Base-by-base conservation (phyloP, 2,329 filamentous ascomycete genomes). In the Sordariomycetes sp. region DNA sequence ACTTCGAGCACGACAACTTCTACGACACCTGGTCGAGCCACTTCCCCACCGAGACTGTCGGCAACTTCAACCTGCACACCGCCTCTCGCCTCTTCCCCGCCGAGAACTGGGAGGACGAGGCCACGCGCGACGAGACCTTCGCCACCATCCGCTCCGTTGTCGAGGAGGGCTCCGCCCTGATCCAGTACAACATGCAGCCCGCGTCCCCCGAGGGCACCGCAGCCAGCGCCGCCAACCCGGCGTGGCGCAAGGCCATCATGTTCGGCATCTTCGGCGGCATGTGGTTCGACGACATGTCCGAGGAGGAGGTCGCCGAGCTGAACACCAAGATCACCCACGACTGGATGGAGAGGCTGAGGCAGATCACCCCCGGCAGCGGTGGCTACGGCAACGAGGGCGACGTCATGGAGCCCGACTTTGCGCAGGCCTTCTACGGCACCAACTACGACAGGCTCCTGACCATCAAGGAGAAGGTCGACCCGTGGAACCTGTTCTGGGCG, bases 51-150 rank as follows among this genome's bases (percentile, higher is more conserved):
- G 69, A 70, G 54, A 65, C 64, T 58, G 70, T 70, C 2, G 77
- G 82, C 63, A 86, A 87, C 24, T 79, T 79, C 61, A 69, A 67
- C 58, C 61, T 65, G 50, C 64, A 65, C 52, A 68, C 67, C 57
- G 65, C 65, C 34, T 61, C 58, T 32, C 53, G 58, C n/a, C 59
- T 63, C 20, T 70, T 67, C 62, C 66, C 72, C 59, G 69, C 58
- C 32, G 54, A 51, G 46, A 59, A 59, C 16, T 67, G 69, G 55
- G 65, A 69, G 35, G 71, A 68, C 32, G 66, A 71, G 48, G 66
- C 64, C 25, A 66, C 54, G 16, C 58, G 69, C 32, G 67, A 73
- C 58, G 67, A 73, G 2, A 66, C 64, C 4, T 28, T 64, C 57
- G 53, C 65, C 18, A 66, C 65, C 22, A 57, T 72, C n/a, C 28